Evolutionary conservation across 1,284 basidiomycete species (phyloP).

Genomic region (Cutaneotrichosporon sp.): DNA sequence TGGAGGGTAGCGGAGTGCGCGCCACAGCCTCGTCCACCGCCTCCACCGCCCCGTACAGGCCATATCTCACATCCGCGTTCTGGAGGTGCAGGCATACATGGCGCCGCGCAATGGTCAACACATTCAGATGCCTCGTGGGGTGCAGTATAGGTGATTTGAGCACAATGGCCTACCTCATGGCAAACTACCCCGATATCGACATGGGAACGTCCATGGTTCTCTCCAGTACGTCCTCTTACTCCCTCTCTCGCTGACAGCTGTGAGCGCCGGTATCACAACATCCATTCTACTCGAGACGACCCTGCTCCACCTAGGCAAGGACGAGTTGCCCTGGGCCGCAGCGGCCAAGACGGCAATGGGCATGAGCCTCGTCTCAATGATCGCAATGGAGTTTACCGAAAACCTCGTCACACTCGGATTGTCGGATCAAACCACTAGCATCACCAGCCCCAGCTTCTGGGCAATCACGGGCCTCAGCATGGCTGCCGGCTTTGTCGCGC

Average conservation of each 20-base stretch:
- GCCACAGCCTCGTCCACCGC: not conserved
- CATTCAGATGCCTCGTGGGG: constrained; percentile 16
- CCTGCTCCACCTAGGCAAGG: constrained; percentile 14
- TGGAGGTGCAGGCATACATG: constrained; percentile 15
- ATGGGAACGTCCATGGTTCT: constrained; percentile 14
- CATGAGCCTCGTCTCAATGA: constrained; percentile 18
- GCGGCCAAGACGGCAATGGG: constrained; percentile 14
- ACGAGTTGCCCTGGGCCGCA: not conserved
- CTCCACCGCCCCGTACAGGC: not conserved
- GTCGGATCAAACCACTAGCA: constrained; percentile 3
- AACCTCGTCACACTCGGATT: constrained; percentile 14
- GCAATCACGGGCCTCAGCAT: constrained; percentile 9
- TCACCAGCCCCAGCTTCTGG: constrained; percentile 14
- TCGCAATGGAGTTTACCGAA: constrained; percentile 17
- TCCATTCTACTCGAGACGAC: constrained; percentile 17
- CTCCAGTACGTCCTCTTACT: not conserved
- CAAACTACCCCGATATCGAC: constrained; percentile 9
- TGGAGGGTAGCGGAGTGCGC: not conserved
- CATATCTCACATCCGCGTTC: constrained; percentile 7
- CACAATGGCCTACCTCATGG: constrained; percentile 16
- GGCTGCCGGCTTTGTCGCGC: constrained; percentile 13
- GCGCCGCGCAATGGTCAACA: constrained; percentile 15
- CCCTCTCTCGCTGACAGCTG: not conserved
- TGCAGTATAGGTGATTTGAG: constrained; percentile 14
- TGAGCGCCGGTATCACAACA: constrained; percentile 16